Conservation (phyloP, 169 alveolate genomes). For the Eimeria maxima region DNA sequence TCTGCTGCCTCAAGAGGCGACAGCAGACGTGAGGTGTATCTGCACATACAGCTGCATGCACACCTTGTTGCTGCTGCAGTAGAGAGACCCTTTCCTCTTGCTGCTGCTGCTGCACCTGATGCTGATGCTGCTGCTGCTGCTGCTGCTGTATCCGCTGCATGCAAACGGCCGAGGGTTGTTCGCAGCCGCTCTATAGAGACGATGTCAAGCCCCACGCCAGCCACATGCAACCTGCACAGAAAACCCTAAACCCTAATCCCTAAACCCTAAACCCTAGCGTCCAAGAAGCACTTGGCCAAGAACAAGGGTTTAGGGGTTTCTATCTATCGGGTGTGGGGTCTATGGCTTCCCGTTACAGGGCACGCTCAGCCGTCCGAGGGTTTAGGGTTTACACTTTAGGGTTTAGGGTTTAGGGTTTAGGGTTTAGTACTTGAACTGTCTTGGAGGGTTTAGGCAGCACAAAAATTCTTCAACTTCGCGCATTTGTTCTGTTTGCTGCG, state of each 20-base stretch:
- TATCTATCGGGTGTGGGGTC: no score
- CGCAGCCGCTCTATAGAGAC: not conserved
- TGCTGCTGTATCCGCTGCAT: not conserved
- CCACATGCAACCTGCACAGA: not conserved
- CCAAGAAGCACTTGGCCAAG: not conserved
- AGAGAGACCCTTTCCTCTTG: not conserved
- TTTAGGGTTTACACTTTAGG: no score
- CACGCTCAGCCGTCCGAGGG: no score
- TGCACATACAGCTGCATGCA: not conserved
- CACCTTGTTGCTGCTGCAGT: not conserved
- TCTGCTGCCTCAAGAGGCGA: not conserved
- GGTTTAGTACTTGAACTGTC: not conserved
- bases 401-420: no score
- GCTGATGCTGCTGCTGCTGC: not conserved
- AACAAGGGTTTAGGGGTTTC: no score
- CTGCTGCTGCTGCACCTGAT: not conserved
- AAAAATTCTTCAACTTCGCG: not conserved
- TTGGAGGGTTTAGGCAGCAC: not conserved
- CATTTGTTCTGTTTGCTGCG: not conserved
- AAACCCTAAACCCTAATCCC: not conserved
- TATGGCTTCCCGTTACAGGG: no score
- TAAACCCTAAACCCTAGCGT: not conserved
- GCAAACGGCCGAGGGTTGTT: not conserved
- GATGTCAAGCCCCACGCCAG: constrained; percentile 9
- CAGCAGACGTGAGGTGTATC: not conserved